phyloP scores from a whole-genome alignment of 331 rosid genomes.

The Cydonia oblonga region DNA sequence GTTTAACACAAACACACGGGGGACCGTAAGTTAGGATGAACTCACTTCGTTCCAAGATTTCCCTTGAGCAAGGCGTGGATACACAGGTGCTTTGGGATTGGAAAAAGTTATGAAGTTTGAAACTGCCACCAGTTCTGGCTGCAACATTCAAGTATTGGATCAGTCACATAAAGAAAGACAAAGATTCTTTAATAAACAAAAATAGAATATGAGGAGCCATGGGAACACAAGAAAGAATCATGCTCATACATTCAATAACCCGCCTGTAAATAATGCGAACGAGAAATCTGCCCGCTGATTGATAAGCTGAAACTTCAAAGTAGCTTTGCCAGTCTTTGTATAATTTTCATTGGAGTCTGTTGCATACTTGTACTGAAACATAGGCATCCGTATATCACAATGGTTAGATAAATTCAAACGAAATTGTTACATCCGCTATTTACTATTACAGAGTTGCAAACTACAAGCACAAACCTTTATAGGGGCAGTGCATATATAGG shows the following conservation, averaged over 20 bases:
- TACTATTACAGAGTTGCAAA: not conserved
- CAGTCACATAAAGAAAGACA: not conserved
- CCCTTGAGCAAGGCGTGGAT: conserved; percentile 89
- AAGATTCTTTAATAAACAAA: not conserved
- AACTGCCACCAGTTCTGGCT: conserved; percentile 76
- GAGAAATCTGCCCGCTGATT: conserved; percentile 93
- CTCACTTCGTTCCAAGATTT: conserved; percentile 92
- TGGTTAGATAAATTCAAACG: not conserved
- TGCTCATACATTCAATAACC: conserved; percentile 48
- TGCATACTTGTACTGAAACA: conserved; percentile 54
- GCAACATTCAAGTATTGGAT: conserved; percentile 15
- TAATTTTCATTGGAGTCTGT: conserved; percentile 39
- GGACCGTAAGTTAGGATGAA: not conserved
- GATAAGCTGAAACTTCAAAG: conserved; percentile 62
- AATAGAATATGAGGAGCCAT: not conserved
- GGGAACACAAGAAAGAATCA: not conserved
- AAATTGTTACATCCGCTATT: not conserved
- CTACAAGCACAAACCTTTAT: conserved; percentile 15
- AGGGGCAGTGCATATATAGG: conserved; percentile 30
- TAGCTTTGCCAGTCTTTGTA: conserved; percentile 45
- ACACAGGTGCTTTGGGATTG: conserved; percentile 76
- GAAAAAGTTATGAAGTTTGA: conserved; percentile 56
- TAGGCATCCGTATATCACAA: conserved; percentile 7
- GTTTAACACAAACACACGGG: not conserved
- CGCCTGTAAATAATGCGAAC: conserved; percentile 69